Evolutionary conservation across 73 alveolate species (phyloP).

Genomic region (Symbiodinium pilosum): DNA sequence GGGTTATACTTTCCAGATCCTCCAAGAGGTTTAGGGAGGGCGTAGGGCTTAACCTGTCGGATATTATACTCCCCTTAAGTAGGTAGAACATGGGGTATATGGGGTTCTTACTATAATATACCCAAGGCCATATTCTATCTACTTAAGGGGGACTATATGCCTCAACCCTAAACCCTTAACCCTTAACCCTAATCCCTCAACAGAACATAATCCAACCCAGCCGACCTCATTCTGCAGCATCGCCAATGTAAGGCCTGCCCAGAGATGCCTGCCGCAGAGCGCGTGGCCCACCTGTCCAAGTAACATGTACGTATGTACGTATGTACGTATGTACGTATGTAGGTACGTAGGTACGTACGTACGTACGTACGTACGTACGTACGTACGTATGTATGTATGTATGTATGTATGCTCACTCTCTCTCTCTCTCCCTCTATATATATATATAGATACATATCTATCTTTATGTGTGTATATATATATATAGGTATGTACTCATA

Average conservation of each 20-base stretch:
- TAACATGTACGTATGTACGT: too few relatives aligned
- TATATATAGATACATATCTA: background rate
- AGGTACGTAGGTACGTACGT: background rate
- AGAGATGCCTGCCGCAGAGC: background rate
- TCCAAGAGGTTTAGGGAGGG: too few relatives aligned
- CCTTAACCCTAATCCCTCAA: too few relatives aligned
- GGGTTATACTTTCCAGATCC: background rate
- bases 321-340: background rate
- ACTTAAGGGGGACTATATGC: too few relatives aligned
- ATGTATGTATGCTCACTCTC: too few relatives aligned
- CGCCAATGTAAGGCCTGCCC: conserved; percentile 69
- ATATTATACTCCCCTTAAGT: background rate
- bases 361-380: background rate
- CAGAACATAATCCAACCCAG: too few relatives aligned
- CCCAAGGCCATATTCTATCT: background rate
- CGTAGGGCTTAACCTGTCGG: too few relatives aligned
- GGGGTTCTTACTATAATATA: background rate
- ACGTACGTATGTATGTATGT: background rate
- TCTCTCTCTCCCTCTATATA: background rate
- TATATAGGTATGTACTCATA: background rate
- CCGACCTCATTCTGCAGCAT: background rate
- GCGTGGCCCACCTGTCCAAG: background rate
- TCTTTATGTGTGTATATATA: too few relatives aligned
- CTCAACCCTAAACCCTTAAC: too few relatives aligned
- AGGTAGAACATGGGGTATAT: background rate